phyloP scores from a whole-genome alignment of 2,329 filamentous ascomycete species.

The Huntiella omanensis region DNA sequence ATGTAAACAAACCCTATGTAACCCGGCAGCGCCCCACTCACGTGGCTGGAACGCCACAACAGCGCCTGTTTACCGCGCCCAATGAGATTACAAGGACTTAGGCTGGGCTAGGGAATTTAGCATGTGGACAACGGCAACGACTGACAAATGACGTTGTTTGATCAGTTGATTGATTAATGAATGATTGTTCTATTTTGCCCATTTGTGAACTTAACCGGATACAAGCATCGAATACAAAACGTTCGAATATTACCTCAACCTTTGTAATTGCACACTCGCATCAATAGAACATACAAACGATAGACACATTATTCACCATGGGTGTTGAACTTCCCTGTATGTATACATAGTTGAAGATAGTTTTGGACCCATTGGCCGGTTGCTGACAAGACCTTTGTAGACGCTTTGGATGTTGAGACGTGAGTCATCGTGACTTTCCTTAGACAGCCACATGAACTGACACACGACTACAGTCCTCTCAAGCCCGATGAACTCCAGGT shows the following conservation, averaged over 20 bases:
- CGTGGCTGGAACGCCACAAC: not conserved
- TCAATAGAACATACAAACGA: no score
- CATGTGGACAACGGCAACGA: no score
- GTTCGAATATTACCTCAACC: no score
- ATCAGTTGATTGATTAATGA: no score
- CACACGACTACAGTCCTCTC: constrained; percentile 43
- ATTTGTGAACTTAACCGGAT: no score
- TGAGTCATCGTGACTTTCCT: constrained; percentile 21
- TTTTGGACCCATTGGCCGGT: not conserved
- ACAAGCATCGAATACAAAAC: no score
- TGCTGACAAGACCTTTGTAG: constrained; percentile 26
- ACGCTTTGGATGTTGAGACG: constrained; percentile 96
- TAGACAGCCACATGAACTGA: not conserved
- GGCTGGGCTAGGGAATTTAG: no score
- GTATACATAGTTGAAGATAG: constrained; percentile 12
- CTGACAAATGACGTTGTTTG: no score
- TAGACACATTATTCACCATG: constrained; percentile 19
- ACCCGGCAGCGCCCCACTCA: constrained; percentile 2
- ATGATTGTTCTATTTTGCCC: no score
- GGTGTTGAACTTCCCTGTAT: constrained; percentile 31
- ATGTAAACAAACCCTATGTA: not conserved
- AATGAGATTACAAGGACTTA: no score
- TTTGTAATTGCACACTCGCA: no score
- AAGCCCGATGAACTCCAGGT: constrained; percentile 86
- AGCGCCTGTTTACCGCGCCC: not conserved